A percentile compares a stretch with the other conserved stretches of the same genome.
Evolutionary conservation across 345 rosid species (phyloP).

Genomic region (Populus ilicifolia): DNA sequence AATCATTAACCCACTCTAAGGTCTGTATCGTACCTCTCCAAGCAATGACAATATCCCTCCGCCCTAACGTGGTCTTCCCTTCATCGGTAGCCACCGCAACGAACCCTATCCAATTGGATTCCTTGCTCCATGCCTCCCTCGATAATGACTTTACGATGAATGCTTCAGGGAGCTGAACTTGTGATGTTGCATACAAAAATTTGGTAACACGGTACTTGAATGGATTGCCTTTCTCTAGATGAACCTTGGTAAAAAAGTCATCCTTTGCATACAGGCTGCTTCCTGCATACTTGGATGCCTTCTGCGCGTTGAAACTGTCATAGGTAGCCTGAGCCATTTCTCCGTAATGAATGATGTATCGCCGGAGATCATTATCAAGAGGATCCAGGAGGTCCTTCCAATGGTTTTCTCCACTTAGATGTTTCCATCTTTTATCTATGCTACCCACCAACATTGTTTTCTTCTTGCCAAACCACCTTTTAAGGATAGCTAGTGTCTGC

Average conservation of each 20-base stretch:
- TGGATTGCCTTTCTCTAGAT: conserved; percentile 49
- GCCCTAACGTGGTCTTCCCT: conserved; percentile 53
- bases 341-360: conserved; percentile 66
- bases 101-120: conserved; percentile 82
- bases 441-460: background rate
- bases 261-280: conserved; percentile 50
- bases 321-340: conserved; percentile 83
- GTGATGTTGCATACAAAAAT: conserved; percentile 68
- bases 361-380: conserved; percentile 65
- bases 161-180: conserved; percentile 56
- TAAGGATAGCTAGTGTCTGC: background rate
- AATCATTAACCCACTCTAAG: conserved; percentile 71
- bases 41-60: conserved; percentile 78
- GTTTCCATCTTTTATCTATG: conserved; percentile 56
- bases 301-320: conserved; percentile 58
- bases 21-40: conserved; percentile 82
- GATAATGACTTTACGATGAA: conserved; percentile 56
- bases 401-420: conserved; percentile 52
- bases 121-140: conserved; percentile 79
- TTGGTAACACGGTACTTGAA: conserved; percentile 64
- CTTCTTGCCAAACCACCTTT: conserved; percentile 26
- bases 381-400: conserved; percentile 69
- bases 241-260: conserved; percentile 55
- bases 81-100: conserved; percentile 79
- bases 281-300: conserved; percentile 57